Evolutionary conservation across 768 basidiomycete species (phyloP), one percentile per base, ranked within the genome.

Genomic region (Tulasnella sp.): DNA sequence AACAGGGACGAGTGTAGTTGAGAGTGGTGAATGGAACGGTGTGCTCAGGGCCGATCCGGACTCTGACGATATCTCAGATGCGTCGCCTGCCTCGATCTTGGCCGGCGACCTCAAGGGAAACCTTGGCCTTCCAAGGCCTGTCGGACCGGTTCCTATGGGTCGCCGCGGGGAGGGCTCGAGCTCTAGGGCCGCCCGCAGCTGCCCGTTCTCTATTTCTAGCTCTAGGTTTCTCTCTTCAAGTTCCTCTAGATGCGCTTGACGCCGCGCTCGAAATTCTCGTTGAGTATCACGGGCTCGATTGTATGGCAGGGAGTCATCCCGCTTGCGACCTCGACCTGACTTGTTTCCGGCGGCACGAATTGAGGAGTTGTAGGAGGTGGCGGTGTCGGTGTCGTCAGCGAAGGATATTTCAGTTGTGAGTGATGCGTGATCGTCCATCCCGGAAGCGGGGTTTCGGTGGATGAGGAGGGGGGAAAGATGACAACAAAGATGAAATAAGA

Each of bases 241-340:
- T 58, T 85, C 84, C 76, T 85, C 80, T 56, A 94, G 78, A 71
- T 93, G 90, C 59, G 88, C 88, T 63, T 89, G 89, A 66, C 90
- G 81, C 64, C 91, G 77, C 32, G 90, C 91, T 63, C 90, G 80
- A 75, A 93, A 94, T 8, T 89, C 90, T 68, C 90, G 74, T 69
- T 94, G 90, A 17, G 92, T 88, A 67, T 93, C 91, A 60, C 91
- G 76, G 27, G 90, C 89, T 63, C 89, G 81, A 67, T 86, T 76
- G 3, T 85, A 85, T 61, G 86, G 85, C 48, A 87, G 79, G 67
- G 80, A 84, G 71, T 87, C 84, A 71, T 87, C 85, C 69, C 88
- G 77, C 68, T 90, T 90, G 67, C 88, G 80, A 63, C 88, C 89
- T 67, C 88, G 83, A 21, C 58, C 58, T 34, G 47, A 47, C 29